Evolutionary conservation across 1,284 basidiomycete genomes (phyloP).

Genomic region (Cronartium quercuum): DNA sequence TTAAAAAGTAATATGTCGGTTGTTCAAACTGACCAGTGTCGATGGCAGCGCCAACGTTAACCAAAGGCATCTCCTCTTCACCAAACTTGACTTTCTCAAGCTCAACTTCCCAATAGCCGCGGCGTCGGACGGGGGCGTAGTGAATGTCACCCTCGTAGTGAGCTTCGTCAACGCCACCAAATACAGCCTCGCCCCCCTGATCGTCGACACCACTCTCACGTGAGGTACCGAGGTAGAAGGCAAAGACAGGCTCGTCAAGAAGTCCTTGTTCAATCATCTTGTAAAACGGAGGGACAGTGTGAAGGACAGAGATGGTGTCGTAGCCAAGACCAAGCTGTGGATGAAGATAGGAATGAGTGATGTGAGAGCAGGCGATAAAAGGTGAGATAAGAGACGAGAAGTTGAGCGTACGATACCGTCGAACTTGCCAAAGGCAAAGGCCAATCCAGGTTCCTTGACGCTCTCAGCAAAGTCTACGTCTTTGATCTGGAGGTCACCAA

Average conservation of each 20-base stretch:
- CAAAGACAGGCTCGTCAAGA: conserved; percentile 79
- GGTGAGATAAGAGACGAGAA: neutral
- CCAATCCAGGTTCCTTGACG: conserved; percentile 89
- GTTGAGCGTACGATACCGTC: conserved; percentile 43
- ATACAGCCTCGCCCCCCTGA: conserved; percentile 79
- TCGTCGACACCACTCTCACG: conserved; percentile 59
- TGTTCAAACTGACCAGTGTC: conserved; percentile 66
- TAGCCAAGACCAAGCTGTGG: conserved; percentile 94
- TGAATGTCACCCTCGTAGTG: conserved; percentile 76
- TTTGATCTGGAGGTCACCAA: conserved; percentile 76
- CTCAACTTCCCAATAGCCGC: conserved; percentile 79
- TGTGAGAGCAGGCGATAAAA: neutral
- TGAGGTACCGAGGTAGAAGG: conserved; percentile 85
- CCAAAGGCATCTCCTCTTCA: conserved; percentile 72
- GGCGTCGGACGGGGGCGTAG: conserved; percentile 88
- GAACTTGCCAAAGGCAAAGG: conserved; percentile 92
- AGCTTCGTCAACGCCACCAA: conserved; percentile 78
- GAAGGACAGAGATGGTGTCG: conserved; percentile 92
- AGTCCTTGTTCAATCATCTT: conserved; percentile 80
- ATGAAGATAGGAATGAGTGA: conserved; percentile 53
- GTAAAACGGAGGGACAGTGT: conserved; percentile 91
- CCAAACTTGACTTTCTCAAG: conserved; percentile 52
- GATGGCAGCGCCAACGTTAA: conserved; percentile 77
- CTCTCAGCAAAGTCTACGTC: conserved; percentile 91
- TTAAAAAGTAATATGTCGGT: neutral